Evolutionary conservation across 2,329 filamentous ascomycete genomes (phyloP), one percentile per base, ranked within the genome.

Genomic region (Fusarium tjaetaba): DNA sequence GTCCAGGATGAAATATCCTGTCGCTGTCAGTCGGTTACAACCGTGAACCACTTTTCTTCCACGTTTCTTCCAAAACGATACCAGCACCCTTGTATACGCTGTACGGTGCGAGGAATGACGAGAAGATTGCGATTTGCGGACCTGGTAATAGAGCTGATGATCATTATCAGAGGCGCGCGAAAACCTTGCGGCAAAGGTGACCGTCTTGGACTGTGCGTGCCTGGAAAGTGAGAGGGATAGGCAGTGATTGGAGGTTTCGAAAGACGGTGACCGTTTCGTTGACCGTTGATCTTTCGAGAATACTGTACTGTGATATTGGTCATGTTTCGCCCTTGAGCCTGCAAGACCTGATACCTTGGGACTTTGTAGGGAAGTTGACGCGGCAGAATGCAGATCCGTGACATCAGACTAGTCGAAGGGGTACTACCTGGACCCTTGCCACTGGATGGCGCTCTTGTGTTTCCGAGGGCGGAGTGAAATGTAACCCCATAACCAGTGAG

Each of bases 361-460:
- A 52, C 52, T 34, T 34, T 52, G 66, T 42, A 65, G 39, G 51
- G 59, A 70, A 53, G 65, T 75, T 48, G 61, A 72, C 66, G 65
- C 71, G 63, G 67, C 68, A 66, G 43, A 48, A 30, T 74, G 79
- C 67, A 79, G 79, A 80, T 80, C 79, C 77, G 79, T 80, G 78
- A 80, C 79, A 80, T 80, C 79, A 80, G 72, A 71, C 68, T 61
- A 71, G 68, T 73, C 70, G 70, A 71, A 68, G 52, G 71, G 57
- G 53, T 61, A 67, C 61, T 61, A 67, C 61, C 61, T 52, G 61
- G 65, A 71, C 68, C 66, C 67, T 73, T 70, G 71, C 53, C 63
- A 36, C 65, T 71, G 48, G 68, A 65, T 49, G 68, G 71, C 55
- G 70, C 59, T 38, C 60, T 61, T 61, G 68, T 71, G 67, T 74